Base-by-base conservation (phyloP, 1,284 basidiomycete genomes). In the Mrakiaceae sp. region DNA sequence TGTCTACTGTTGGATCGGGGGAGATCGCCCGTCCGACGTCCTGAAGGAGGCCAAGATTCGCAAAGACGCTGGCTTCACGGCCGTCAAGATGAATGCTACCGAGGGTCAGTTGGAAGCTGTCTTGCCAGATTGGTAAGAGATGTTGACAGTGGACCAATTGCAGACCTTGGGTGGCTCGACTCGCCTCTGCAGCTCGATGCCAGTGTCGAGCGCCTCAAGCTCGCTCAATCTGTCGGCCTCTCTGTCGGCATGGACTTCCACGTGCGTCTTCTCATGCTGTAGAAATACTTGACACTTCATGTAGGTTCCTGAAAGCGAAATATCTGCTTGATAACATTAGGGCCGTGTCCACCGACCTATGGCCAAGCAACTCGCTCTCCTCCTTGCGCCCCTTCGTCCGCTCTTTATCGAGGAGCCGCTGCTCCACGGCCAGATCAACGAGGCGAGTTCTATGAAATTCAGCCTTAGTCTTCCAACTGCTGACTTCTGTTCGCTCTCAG, bases 1-100 rank as follows among this genome's bases (percentile, higher is more conserved):
- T 66, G 83, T 85, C 5, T 85, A 85, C 67, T 76, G 77, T 46
- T 77, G 75, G 75, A 81, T 87, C 65, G 86, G 87, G 6, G 87
- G 87, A 14, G 87, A 89, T 74, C 79, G 82, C 60, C 85, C 86
- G 0, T 75, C 74, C 12, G 84, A 85, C 68, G 83, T 88, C 0
- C 74, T 82, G 43, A 80, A 80, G 47, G 83, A 83, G 64, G 87
- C 87, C 3, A 77, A 79, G 65, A 77, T 75, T 11, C 79, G 87
- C 16, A 85, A 85, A 69, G 78, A 77, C 14, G 84, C 88, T 72
- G 86, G 87, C 3, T 88, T 89, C 74, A 85, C 83, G 0, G 82
- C 84, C 3, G 86, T 89, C 56, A 86, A 87, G 78, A 88, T 87
- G 86, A 88, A 89, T 71, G 86, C 67, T 12, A 70, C 70, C 42